Evolutionary conservation across 2,329 filamentous ascomycete species (phyloP).

Genomic region (Botryotinia narcissicola): DNA sequence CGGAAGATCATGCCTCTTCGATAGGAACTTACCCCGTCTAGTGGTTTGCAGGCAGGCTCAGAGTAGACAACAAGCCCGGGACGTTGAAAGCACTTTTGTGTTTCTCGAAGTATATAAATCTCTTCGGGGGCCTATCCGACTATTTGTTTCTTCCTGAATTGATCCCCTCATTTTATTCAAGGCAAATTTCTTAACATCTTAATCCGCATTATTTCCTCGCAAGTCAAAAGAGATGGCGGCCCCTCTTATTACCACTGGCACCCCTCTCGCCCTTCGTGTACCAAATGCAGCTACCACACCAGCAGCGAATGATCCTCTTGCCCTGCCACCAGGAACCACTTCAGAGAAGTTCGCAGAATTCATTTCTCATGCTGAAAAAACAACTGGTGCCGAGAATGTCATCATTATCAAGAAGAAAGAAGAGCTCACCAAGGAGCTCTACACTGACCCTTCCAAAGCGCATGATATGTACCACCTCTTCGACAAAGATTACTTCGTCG

Average conservation of each 20-base stretch:
- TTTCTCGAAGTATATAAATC: neutral
- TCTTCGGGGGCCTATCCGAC: neutral
- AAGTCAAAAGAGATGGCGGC: neutral
- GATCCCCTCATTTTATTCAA: neutral
- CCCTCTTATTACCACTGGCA: neutral
- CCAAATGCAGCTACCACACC: neutral
- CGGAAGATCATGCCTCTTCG: neutral
- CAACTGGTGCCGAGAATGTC: slow-evolving; percentile 19
- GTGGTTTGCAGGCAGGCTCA: too few species aligned
- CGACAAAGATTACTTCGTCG: slow-evolving; percentile 43
- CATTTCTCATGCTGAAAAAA: slow-evolving; percentile 9
- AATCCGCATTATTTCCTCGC: neutral
- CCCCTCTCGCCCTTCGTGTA: neutral
- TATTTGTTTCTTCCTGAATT: neutral
- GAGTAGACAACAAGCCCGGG: neutral
- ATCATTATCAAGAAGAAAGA: slow-evolving; percentile 18
- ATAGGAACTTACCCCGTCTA: neutral
- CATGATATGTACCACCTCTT: slow-evolving; percentile 44
- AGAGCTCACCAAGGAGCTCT: slow-evolving; percentile 21
- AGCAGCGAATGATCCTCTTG: slow-evolving; percentile 18
- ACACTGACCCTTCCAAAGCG: slow-evolving; percentile 23
- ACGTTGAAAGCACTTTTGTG: neutral
- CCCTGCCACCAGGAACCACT: slow-evolving; percentile 22
- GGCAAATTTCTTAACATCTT: neutral
- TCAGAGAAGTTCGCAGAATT: slow-evolving; percentile 21